These are phyloP conservation scores for Aegilops tauschii DNA, from an alignment of 176 grass and related monocot species.

Conservation along the genomic window DNA sequence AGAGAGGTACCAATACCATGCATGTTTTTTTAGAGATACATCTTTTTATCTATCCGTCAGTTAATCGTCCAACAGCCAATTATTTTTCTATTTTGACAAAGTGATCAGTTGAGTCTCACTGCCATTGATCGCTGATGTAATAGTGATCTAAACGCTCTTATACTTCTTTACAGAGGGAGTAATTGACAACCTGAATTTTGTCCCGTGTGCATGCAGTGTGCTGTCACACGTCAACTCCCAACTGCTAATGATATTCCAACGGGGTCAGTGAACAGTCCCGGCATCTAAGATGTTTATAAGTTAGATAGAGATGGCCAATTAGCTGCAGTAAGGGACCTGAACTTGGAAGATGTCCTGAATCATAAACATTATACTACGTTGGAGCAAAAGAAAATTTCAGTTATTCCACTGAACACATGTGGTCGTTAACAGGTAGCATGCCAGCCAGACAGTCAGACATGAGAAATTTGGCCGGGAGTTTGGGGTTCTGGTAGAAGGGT, in stretches of 20 bases:
- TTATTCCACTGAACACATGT: too few relatives aligned
- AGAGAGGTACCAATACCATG: too few relatives aligned
- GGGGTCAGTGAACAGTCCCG: neutral
- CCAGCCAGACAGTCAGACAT: too few relatives aligned
- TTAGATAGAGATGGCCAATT: neutral
- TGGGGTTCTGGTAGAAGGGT: too few relatives aligned
- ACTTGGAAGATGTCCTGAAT: too few relatives aligned
- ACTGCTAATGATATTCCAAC: neutral
- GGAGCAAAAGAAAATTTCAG: too few relatives aligned
- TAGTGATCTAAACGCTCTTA: too few relatives aligned
- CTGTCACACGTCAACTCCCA: neutral
- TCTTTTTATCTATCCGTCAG: neutral
- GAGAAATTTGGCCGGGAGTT: too few relatives aligned
- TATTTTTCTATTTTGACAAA: neutral
- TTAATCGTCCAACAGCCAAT: neutral
- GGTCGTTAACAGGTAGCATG: too few relatives aligned
- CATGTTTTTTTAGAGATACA: neutral
- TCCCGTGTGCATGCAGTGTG: neutral
- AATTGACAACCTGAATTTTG: neutral
- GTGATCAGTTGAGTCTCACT: neutral
- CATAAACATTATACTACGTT: too few relatives aligned
- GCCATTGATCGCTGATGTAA: neutral
- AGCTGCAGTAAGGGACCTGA: neutral
- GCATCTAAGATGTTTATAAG: neutral
- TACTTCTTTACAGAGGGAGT: too few relatives aligned